Percentiles rank a stretch among this genome's conserved stretches.
Conservation (phyloP, 2,329 filamentous ascomycete species). For the Exserohilum rostratum region DNA sequence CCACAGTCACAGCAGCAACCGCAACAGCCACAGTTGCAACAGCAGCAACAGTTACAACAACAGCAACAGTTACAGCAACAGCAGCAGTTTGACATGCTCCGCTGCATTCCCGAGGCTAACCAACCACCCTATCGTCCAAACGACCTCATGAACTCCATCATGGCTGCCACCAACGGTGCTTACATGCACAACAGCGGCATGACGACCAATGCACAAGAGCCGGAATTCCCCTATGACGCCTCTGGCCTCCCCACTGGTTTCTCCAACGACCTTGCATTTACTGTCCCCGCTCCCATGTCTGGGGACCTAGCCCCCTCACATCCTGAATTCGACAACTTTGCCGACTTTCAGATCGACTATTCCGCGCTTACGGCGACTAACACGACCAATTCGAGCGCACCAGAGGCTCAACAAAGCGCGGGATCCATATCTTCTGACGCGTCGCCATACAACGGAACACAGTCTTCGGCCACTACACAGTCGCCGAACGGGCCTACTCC, state of each 20-base stretch:
- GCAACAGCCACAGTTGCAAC: conserved; percentile 31
- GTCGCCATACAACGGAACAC: conserved; percentile 45
- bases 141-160: conserved; percentile 46
- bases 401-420: conserved; percentile 38
- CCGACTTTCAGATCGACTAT: conserved; percentile 38
- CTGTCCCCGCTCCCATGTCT: conserved; percentile 29
- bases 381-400: conserved; percentile 27
- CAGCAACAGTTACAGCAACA: conserved; percentile 34
- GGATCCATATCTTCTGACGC: conserved; percentile 41
- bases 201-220: conserved; percentile 32
- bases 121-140: conserved; percentile 36
- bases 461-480: conserved; percentile 38
- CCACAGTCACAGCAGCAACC: conserved; percentile 34
- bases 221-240: conserved; percentile 33
- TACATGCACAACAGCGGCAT: conserved; percentile 40
- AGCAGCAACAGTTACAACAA: conserved; percentile 32
- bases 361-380: conserved; percentile 30
- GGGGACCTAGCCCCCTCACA: conserved; percentile 30
- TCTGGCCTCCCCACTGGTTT: conserved; percentile 28
- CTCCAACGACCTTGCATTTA: conserved; percentile 33
- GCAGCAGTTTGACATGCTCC: conserved; percentile 45
- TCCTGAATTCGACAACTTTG: conserved; percentile 31
- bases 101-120: conserved; percentile 43
- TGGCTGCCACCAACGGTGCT: conserved; percentile 44
- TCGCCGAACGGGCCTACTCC: conserved; percentile 42